phyloP scores from a whole-genome alignment of 2,329 filamentous ascomycete species.

The Penicillium oxalicum region DNA sequence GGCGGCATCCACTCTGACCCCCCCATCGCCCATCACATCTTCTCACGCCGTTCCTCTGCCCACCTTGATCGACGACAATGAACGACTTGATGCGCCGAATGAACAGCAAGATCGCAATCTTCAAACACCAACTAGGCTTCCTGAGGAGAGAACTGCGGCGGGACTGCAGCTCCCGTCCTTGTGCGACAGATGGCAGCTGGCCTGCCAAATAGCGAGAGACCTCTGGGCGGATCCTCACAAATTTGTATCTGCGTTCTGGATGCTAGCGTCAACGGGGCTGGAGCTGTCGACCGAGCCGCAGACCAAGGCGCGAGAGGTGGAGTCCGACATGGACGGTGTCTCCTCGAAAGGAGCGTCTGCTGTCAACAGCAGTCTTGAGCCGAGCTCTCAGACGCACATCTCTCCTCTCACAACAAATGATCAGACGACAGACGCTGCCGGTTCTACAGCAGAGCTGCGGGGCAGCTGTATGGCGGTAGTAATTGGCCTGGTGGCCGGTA shows the following conservation, averaged over 20 bases:
- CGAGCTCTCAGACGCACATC: conserved; percentile 2
- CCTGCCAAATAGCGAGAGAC: conserved; percentile 19
- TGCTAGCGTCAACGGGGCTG: conserved; percentile 2
- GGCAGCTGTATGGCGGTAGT: conserved; percentile 36
- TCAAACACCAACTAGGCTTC: conserved; percentile 1
- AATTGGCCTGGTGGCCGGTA: conserved; percentile 32
- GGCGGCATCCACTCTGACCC: conserved; percentile 3
- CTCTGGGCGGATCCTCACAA: conserved; percentile 9
- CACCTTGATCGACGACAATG: conserved; percentile 4
- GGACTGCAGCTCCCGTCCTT: conserved; percentile 9
- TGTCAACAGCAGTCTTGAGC: background rate
- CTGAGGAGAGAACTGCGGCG: background rate
- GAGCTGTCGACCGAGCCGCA: conserved; percentile 1
- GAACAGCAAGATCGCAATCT: conserved; percentile 1
- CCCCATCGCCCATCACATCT: conserved; percentile 8
- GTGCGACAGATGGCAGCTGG: conserved; percentile 29
- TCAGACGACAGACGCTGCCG: conserved; percentile 21
- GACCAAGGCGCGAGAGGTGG: background rate
- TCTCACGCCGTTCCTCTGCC: conserved; percentile 11
- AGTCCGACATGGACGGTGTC: background rate
- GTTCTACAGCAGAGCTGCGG: conserved; percentile 24
- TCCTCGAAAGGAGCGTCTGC: background rate
- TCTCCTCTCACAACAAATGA: conserved; percentile 13
- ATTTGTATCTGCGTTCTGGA: background rate
- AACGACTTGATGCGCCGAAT: background rate